Evolutionary conservation across 768 basidiomycete genomes (phyloP).

Genomic region (Pulveroboletus sp.): DNA sequence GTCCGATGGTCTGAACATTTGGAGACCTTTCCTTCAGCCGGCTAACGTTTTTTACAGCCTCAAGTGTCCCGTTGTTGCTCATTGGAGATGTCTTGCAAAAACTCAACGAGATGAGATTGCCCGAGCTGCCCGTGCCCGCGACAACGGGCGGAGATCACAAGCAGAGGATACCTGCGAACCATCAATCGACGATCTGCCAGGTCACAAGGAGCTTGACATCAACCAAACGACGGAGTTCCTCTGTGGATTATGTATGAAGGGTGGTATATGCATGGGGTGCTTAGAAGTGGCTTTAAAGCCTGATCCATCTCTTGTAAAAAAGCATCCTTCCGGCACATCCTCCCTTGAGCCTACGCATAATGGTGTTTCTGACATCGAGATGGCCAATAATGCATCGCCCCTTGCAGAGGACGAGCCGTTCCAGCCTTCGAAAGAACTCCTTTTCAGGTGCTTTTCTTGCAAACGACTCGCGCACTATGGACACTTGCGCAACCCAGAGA

Average conservation of each 20-base stretch:
- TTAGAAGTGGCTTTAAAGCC: conserved; percentile 52
- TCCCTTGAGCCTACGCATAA: conserved; percentile 8
- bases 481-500: conserved; percentile 56
- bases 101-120: conserved; percentile 72
- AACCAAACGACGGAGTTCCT: conserved; percentile 76
- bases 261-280: conserved; percentile 78
- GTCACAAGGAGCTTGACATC: conserved; percentile 44
- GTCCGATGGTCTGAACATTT: conserved; percentile 67
- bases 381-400: conserved; percentile 28
- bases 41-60: conserved; percentile 43
- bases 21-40: not conserved
- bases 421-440: conserved; percentile 39
- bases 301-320: conserved; percentile 32
- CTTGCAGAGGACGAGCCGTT: conserved; percentile 16
- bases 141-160: conserved; percentile 38
- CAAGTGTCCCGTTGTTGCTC: conserved; percentile 72
- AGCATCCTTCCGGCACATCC: conserved; percentile 4
- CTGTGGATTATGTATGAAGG: conserved; percentile 71
- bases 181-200: conserved; percentile 34
- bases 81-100: conserved; percentile 71
- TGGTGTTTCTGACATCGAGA: conserved; percentile 31
- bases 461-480: conserved; percentile 80
- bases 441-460: conserved; percentile 84
- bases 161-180: conserved; percentile 21
- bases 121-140: conserved; percentile 57